Evolutionary conservation across 2,329 filamentous ascomycete genomes (phyloP), one percentile per base, ranked within the genome.

Genomic region (Mariannaea elegans): DNA sequence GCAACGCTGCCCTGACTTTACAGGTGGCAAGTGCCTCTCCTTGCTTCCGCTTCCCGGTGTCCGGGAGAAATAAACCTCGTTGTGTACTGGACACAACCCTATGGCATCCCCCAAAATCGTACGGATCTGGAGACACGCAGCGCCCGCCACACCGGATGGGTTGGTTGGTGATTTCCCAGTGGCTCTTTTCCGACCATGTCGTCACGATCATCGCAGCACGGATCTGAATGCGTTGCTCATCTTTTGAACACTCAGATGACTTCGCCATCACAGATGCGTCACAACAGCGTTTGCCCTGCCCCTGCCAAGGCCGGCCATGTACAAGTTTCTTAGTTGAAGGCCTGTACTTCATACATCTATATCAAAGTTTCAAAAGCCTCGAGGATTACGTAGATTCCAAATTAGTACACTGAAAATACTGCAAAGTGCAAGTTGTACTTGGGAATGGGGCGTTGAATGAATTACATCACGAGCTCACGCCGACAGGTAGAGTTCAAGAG

Each of bases 261-360:
- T 58, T 60, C 39, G 32, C n/a, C 18, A 38, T 53, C 36, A 45
- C 46, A 14, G 24, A 42, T 59, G 48, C 48, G 52, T 53, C 52
- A 57, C 47, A 55, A 36, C 12, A 56, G 48, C 31, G 52, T 58
- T 65, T 61, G 49, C 53, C 54, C 56, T 68, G 66, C 66, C 63
- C 62, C 63, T 69, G 67, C 66, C 60, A 69, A 69, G 67, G 48
- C 47, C 27, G 32, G 16, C n/a, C 55, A 60, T 63, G 50, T 29
- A 27, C 38, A 27, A 10, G 50, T 45, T 38, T 46, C 29, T 9
- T 4, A 36, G 4, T 36, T 10, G 32, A n/a, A 14, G 32, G 12
- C 6, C 32, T 5, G n/a, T n/a, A n/a, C n/a, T n/a, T n/a, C n/a
- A n/a, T n/a, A n/a, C n/a, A n/a, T n/a, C n/a, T n/a, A n/a, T n/a